Evolutionary conservation across 2,329 filamentous ascomycete species (phyloP), one percentile per base, ranked within the genome.

Genomic region (Xylariaceae sp.): DNA sequence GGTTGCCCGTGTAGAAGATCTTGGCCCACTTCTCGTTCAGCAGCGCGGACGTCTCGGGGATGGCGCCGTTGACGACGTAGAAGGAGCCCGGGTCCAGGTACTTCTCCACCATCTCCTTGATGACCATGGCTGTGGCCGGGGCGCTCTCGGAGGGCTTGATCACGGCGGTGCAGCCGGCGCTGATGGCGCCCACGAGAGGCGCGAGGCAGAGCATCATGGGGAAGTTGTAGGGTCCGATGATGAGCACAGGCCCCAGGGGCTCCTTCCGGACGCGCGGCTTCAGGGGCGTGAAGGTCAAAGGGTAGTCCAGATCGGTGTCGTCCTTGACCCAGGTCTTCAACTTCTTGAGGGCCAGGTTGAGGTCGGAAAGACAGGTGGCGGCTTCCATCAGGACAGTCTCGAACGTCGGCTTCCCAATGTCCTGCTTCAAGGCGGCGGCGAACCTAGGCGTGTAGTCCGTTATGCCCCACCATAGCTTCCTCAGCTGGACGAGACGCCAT

Each of bases 161-260:
- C 14, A 96, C 70, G 32, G 83, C 87, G 5, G 89, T 90, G 63
- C 92, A 96, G 36, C 92, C 92, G 7, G 88, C 90, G 30, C 86
- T 81, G 53, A 98, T 95, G 55, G 90, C 92, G 41, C 90, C 92
- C 47, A 95, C 76, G 44, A 94, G 64, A 2, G 90, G 88, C 1
- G 78, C 75, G 28, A 97, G 60, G 26, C 81, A 79, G 30, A 97
- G 73, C 64, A 89, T 82, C 60, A 95, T 70, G 36, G 92, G 92
- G 62, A 89, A 95, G 70, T 98, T 98, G 76, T 87, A 97, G 30
- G 92, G 81, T 41, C 88, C 88, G 57, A 97, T 94, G 55, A 96
- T 78, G 52, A 97, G 70, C 9, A 87, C 79, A 28, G 80, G 70
- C 24, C 92, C 92, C 41, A 96, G 64, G 1, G 92, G 92, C 57